Evolutionary conservation across 768 basidiomycete genomes (phyloP), one percentile per base, ranked within the genome.

Genomic region (Agaricus subrufescens): DNA sequence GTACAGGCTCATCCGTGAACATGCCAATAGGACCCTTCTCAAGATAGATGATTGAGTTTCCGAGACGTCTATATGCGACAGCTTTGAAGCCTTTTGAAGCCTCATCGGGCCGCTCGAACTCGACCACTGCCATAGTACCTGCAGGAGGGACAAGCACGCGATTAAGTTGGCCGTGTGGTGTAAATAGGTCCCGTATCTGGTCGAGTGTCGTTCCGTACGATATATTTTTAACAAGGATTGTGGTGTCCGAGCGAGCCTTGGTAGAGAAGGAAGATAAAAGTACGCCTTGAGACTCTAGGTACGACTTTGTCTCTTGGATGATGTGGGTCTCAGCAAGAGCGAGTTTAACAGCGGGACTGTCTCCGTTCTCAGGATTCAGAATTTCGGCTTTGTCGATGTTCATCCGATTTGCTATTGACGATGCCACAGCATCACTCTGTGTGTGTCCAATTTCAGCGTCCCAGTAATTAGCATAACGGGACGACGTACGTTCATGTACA

Each of bases 291-390:
- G 81, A 77, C 65, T 94, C 91, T 15, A 98, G 82, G 69, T 91
- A 97, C 0, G 85, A 71, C 66, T 96, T 97, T 1, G 95, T 98
- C 69, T 98, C 96, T 58, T 90, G 83, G 56, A 99, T 94, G 69
- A 98, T 85, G 62, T 94, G 91, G 15, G 97, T 97, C 70, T 99
- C 97, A 0, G 97, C 96, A 39, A 98, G 76, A 0, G 97, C 96
- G 39, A 98, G 85, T 68, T 95, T 97, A 56, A 98, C 94, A 2
- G 96, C 94, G 0, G 90, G 83, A 59, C 86, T 87, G 52, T 83
- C 82, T 1, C 84, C 84, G 0, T 73, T 72, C 57, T 93, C 89
- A 0, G 92, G 85, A 66, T 92, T 91, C 54, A 98, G 77, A 25
- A 99, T 89, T 30, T 91, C 89, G 1, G 92, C 75, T 71, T 98